phyloP scores from a whole-genome alignment of 2,329 filamentous ascomycete species.

The Fusarium longipes region DNA sequence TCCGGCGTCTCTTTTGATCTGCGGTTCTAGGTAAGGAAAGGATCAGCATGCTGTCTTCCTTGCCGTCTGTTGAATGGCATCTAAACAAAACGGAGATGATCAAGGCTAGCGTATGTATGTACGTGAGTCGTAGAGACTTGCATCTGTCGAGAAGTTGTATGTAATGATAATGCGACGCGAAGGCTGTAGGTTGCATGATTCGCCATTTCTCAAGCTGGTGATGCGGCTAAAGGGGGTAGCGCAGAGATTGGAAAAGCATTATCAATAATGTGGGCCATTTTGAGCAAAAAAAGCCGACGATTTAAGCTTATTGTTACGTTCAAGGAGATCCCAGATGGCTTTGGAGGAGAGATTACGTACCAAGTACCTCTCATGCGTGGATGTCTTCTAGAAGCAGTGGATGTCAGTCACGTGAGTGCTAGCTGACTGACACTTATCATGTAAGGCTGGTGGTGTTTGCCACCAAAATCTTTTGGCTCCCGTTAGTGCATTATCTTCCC shows the following conservation, averaged over 20 bases:
- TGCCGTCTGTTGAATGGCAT: constrained; percentile 14
- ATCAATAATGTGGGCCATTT: constrained; percentile 27
- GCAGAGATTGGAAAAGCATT: constrained; percentile 23
- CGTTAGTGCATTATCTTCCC: constrained; percentile 31
- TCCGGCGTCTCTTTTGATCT: constrained; percentile 31
- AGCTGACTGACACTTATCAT: constrained; percentile 5
- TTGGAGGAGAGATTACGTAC: constrained; percentile 41
- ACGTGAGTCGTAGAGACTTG: constrained; percentile 22
- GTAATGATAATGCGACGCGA: constrained; percentile 18
- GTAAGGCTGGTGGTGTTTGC: neutral
- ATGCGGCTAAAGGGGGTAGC: constrained; percentile 32
- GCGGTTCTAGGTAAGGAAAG: constrained; percentile 1
- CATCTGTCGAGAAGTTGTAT: constrained; percentile 10
- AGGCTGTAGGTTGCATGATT: constrained; percentile 15
- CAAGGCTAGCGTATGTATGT: constrained; percentile 22
- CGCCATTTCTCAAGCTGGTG: constrained; percentile 2
- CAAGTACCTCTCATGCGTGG: constrained; percentile 38
- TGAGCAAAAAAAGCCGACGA: constrained; percentile 35
- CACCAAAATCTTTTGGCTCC: neutral
- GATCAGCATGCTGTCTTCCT: constrained; percentile 19
- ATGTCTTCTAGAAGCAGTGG: constrained; percentile 41
- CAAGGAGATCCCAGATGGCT: constrained; percentile 32
- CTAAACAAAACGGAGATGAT: constrained; percentile 19
- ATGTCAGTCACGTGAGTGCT: constrained; percentile 26
- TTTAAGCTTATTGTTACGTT: constrained; percentile 47